Evolutionary conservation across 2,329 filamentous ascomycete genomes (phyloP), one percentile per base, ranked within the genome.

Genomic region (Paecilomyces sp.): DNA sequence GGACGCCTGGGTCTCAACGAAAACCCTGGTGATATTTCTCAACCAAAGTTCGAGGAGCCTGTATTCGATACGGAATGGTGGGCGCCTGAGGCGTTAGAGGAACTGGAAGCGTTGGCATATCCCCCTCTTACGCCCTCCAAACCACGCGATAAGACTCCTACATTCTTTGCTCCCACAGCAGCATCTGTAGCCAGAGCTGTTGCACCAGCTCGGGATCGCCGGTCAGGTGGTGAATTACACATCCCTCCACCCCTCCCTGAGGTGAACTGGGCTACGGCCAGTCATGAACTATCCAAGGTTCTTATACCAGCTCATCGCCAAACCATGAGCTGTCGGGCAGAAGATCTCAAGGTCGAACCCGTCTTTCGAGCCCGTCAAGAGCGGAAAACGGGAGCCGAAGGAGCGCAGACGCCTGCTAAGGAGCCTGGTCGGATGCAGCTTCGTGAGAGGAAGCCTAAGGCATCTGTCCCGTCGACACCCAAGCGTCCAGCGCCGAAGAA

Each of bases 101-200:
- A 85, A 58, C 79, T 96, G 12, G 91, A 95, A 66, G 75, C 79
- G 1, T 75, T 86, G 22, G 76, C 85, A 50, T 77, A 79, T 34
- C 80, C 80, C 57, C 75, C 79, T 12, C 76, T 80, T n/a, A 79
- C 80, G 2, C 74, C 81, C 4, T 74, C 78, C 67, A 87, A 85
- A 67, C 74, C 80, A 13, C 84, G 85, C 61, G 79, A 81, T 13
- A 83, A 83, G 24, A 72, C 81, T 8, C 87, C 90, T 1, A 92
- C 90, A 1, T 97, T 92, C 74, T 91, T 86, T 2, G 91, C 92
- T 1, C 91, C 92, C 0, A 97, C 93, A 0, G 89, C 93, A 62
- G 90, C 93, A 0, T 97, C 91, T 51, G 86, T 87, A 1, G 91
- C 91, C 25, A 96, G 91, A 74, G 87, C 91, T 11, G 81, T 89